These are phyloP conservation scores for Neohortaea acidophila DNA, from an alignment of 495 filamentous ascomycete species.

Conservation along the genomic window DNA sequence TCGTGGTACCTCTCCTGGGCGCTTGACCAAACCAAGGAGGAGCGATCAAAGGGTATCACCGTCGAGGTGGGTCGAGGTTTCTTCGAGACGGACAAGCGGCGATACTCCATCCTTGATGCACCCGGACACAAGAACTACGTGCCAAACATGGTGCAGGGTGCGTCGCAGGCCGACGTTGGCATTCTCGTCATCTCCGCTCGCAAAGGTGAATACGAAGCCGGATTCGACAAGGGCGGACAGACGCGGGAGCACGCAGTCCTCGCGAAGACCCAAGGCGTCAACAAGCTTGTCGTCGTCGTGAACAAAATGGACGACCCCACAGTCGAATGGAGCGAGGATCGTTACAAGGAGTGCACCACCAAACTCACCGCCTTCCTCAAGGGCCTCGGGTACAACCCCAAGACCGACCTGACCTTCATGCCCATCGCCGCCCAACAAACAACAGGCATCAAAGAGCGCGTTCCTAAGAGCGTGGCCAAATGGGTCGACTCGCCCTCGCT, in stretches of 20 bases:
- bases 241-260: constrained; percentile 94
- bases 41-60: constrained; percentile 92
- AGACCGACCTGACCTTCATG: constrained; percentile 87
- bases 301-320: constrained; percentile 99
- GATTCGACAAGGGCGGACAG: constrained; percentile 98
- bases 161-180: constrained; percentile 90
- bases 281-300: constrained; percentile 81
- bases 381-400: constrained; percentile 79
- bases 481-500: constrained; percentile 92
- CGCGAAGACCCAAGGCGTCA: constrained; percentile 94
- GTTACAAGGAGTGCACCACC: constrained; percentile 80
- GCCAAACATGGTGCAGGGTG: constrained; percentile 46
- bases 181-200: constrained; percentile 91
- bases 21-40: constrained; percentile 88
- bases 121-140: constrained; percentile 39
- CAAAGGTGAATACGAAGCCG: constrained; percentile 98
- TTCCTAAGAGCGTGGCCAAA: constrained; percentile 56
- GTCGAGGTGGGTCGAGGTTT: constrained; percentile 93
- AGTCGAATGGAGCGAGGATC: constrained; percentile 83
- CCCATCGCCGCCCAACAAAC: constrained; percentile 83
- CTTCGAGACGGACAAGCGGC: constrained; percentile 80
- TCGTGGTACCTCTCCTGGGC: constrained; percentile 99
- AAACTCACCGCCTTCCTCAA: constrained; percentile 82
- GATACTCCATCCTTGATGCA: constrained; percentile 89
- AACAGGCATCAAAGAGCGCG: constrained; percentile 71